Evolutionary conservation across 2,329 filamentous ascomycete genomes (phyloP), one percentile per base, ranked within the genome.

Genomic region (Talaromyces amestolkiae): DNA sequence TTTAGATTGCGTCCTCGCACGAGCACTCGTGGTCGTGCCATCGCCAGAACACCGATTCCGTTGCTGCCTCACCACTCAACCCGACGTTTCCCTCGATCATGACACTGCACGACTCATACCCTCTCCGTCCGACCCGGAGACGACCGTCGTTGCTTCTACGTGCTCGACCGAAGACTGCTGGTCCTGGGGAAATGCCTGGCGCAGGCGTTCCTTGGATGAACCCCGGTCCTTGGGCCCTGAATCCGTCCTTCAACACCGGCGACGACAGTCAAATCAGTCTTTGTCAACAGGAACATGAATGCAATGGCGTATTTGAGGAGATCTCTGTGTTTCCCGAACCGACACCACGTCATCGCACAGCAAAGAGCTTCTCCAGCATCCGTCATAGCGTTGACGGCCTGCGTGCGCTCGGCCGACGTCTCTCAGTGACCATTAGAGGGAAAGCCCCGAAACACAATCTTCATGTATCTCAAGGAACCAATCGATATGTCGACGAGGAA

Each of bases 301-400:
- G 72, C 56, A 71, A 63, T 1, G 68, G 71, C 5, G 74, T 72
- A 1, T 51, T 77, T 53, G 75, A 78, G 62, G 76, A 77, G 37
- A 73, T 72, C 58, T 71, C 71, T 41, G 70, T 72, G 22, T 75
- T 77, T 24, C 72, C 75, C 3, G 72, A 75, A 33, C 71, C 73
- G 9, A 67, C 68, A 15, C 72, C 72, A n/a, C 70, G 72, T n/a
- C 75, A 73, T 27, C 77, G 75, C 39, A 68, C 70, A 47, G 71
- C 77, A 60, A 80, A 78, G 70, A 80, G 78, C 66, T 80, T 81
- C 68, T 80, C 79, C 43, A 77, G 70, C 43, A 68, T 81, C 62
- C 76, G 77, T 56, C 77, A 80, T 66, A 76, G 77, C 3, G 76
- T 80, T 66, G 65, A 78, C 64, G 79, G 78, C 5, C 66, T 81